Evolutionary conservation across 331 rosid genomes (phyloP), one percentile per base, ranked within the genome.

Genomic region (Rosa hybrid): DNA sequence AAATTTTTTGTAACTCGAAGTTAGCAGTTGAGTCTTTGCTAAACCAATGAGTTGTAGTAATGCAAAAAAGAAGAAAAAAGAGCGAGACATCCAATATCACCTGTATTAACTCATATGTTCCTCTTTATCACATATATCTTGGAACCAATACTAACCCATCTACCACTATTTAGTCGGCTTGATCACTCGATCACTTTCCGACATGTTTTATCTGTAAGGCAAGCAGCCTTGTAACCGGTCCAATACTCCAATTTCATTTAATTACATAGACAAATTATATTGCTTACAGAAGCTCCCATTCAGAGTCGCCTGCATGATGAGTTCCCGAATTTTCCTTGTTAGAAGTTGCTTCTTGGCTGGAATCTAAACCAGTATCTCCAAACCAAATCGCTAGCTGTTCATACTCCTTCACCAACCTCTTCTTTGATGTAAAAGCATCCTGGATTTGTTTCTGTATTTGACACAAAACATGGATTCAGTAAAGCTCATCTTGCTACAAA

Each of bases 381-480:
- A 82, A 89, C 98, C 97, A 96, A 83, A 91, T 87, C 42, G 93
- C 96, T 30, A 96, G 91, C 83, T 84, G 94, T 81, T 96, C 92
- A 34, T 96, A 93, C 83, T 93, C 97, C 90, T 89, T 92, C 63
- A 81, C 87, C 86, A 89, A 75, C 86, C 89, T 88, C 91, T 84
- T 95, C 86, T 84, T 93, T 2, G 94, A 86, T 84, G 89, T 27
- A 83, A 96, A 86, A 50, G 91, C 95, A 77, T 90, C 97, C 79
- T 65, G 89, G 79, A 96, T 90, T 86, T 83, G 87, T 88, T 87
- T 86, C 98, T 96, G 44, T 20, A 74, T 82, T 80, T 49, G 49
- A 54, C 76, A 64, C 79, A 65, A 68, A 72, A 56, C 41, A 30
- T 41, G 21, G 44, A 30, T 21, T 30, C 49, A 68, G 62, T 71